Percentiles rank a stretch among this genome's conserved stretches.
Conservation (phyloP, 1,284 basidiomycete species). For the Pseudozyma hubeiensis region DNA sequence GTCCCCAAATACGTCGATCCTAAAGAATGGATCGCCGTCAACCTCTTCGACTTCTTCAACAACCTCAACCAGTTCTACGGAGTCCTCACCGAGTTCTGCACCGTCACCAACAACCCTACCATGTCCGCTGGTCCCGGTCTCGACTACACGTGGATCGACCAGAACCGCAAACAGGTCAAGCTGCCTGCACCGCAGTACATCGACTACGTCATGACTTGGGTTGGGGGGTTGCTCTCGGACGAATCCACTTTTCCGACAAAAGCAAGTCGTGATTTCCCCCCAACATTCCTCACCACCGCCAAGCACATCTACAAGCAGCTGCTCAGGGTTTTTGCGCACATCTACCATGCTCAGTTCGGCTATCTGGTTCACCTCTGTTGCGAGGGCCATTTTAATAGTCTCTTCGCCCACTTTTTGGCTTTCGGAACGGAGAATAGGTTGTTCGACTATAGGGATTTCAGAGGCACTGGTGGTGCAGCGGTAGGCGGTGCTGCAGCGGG, state of each 20-base stretch:
- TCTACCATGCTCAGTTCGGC: slow-evolving; percentile 94
- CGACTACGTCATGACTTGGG: slow-evolving; percentile 99
- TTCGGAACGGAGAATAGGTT: slow-evolving; percentile 87
- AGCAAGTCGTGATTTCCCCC: slow-evolving; percentile 90
- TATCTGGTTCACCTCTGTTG: slow-evolving; percentile 91
- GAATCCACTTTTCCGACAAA: slow-evolving; percentile 95
- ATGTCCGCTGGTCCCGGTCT: slow-evolving; percentile 94
- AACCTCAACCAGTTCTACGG: slow-evolving; percentile 98
- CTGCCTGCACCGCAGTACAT: slow-evolving; percentile 96
- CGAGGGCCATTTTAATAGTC: slow-evolving; percentile 97
- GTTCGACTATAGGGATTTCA: slow-evolving; percentile 78
- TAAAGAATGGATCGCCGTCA: slow-evolving; percentile 94
- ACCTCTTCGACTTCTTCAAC: slow-evolving; percentile 78
- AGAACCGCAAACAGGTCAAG: slow-evolving; percentile 87
- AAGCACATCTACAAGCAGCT: slow-evolving; percentile 98
- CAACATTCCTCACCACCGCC: slow-evolving; percentile 87
- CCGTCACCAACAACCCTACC: slow-evolving; percentile 84
- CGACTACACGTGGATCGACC: slow-evolving; percentile 95
- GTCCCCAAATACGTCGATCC: slow-evolving; percentile 80
- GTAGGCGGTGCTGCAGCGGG: slow-evolving; percentile 65
- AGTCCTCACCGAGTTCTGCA: slow-evolving; percentile 93
- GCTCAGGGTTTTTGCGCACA: slow-evolving; percentile 94
- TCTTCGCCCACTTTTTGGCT: slow-evolving; percentile 95
- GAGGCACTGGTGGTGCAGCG: slow-evolving; percentile 69
- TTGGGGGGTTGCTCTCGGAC: slow-evolving; percentile 92